Conservation (phyloP, 169 alveolate genomes). For the Babesia bovis region DNA sequence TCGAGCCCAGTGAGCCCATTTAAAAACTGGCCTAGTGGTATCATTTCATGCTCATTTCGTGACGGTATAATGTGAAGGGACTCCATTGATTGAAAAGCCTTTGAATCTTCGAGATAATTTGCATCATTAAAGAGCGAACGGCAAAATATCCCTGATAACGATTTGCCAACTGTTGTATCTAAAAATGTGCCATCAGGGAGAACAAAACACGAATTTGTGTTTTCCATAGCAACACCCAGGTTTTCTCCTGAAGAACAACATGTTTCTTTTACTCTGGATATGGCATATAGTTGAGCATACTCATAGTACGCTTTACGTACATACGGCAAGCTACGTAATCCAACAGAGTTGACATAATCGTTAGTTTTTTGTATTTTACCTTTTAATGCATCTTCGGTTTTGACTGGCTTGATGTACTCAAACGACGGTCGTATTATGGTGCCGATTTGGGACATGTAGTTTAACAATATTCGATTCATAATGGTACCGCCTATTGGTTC, state of each 20-base stretch:
- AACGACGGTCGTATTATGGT: constrained; percentile 65
- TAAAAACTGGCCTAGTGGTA: neutral
- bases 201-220: constrained; percentile 51
- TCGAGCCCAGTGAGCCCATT: constrained; percentile 24
- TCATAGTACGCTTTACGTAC: constrained; percentile 69
- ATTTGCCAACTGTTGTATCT: constrained; percentile 50
- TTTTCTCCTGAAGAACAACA: constrained; percentile 43
- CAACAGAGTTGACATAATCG: neutral
- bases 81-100: constrained; percentile 10
- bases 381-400: constrained; percentile 24
- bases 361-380: constrained; percentile 36
- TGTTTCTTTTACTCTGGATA: constrained; percentile 69
- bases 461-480: constrained; percentile 66
- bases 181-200: constrained; percentile 74
- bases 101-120: constrained; percentile 21
- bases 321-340: constrained; percentile 64
- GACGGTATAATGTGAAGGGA: neutral
- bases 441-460: constrained; percentile 56
- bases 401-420: constrained; percentile 39
- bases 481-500: constrained; percentile 77
- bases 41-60: neutral
- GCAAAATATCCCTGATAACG: constrained; percentile 65
- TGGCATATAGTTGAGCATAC: constrained; percentile 72
- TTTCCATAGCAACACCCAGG: constrained; percentile 26
- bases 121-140: constrained; percentile 35